These are phyloP conservation scores for Huntiella decipiens DNA, from an alignment of 2,329 filamentous ascomycete genomes.

Conservation along the genomic window DNA sequence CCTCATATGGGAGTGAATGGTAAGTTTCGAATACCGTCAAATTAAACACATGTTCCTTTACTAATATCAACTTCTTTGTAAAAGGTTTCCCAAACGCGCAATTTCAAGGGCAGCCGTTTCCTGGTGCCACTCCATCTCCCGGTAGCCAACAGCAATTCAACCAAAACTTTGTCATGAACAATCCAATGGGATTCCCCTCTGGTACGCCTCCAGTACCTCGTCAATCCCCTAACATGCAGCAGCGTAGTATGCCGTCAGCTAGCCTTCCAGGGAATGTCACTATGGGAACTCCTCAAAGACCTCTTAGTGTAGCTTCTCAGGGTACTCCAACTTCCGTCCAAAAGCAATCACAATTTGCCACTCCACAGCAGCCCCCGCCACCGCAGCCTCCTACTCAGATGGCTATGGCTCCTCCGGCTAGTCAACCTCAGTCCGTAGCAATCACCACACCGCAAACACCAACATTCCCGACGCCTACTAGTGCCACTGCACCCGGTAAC, in stretches of 20 bases:
- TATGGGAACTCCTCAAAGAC: conserved; percentile 18
- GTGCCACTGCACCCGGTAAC: conserved; percentile 13
- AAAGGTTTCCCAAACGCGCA: conserved; percentile 7
- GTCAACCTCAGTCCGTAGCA: conserved; percentile 17
- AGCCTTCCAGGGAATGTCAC: conserved; percentile 18
- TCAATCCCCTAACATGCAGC: conserved; percentile 38
- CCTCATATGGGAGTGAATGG: conserved; percentile 41
- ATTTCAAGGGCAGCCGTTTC: conserved; percentile 7
- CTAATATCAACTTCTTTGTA: background rate
- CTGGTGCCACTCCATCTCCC: conserved; percentile 2
- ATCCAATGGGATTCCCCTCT: conserved; percentile 23
- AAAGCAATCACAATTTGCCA: conserved; percentile 11
- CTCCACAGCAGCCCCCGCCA: background rate
- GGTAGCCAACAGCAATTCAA: conserved; percentile 11
- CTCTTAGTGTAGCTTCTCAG: conserved; percentile 17
- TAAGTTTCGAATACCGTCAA: background rate
- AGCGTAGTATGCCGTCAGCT: conserved; percentile 37
- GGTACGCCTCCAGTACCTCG: conserved; percentile 32
- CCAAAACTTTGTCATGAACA: conserved; percentile 16
- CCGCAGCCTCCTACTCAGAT: conserved; percentile 16
- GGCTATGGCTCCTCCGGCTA: conserved; percentile 16
- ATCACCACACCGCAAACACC: conserved; percentile 36
- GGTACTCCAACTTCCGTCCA: conserved; percentile 19
- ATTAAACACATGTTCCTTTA: background rate
- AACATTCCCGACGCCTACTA: conserved; percentile 31